Percentiles rank a stretch among this genome's conserved stretches.
Conservation (phyloP, 805 yeast genomes). For the Myxozyma udenii region DNA sequence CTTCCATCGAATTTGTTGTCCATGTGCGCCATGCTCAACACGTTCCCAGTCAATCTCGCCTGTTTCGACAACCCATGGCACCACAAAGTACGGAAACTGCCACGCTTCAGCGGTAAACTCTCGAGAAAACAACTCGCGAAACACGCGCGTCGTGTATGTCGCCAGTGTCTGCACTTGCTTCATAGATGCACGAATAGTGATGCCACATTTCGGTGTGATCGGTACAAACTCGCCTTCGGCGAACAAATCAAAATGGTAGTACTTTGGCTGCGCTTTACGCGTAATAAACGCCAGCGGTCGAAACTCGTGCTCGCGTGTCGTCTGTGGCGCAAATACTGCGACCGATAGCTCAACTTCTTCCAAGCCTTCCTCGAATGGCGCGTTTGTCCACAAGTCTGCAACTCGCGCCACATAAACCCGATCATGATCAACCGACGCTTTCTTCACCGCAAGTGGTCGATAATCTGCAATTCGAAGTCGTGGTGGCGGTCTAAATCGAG, state of each 20-base stretch:
- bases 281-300: slow-evolving; percentile 5
- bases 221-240: slow-evolving; percentile 8
- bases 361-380: neutral
- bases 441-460: slow-evolving; percentile 1
- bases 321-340: neutral
- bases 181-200: neutral
- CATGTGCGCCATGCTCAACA: neutral
- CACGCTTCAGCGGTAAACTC: slow-evolving; percentile 1
- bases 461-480: neutral
- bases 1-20: neutral
- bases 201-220: neutral
- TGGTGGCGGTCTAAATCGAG: slow-evolving; percentile 1
- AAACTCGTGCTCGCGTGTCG: neutral
- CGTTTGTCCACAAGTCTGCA: slow-evolving; percentile 7
- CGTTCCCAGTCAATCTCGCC: slow-evolving; percentile 3
- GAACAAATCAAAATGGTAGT: neutral
- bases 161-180: neutral
- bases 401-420: neutral
- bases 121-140: neutral
- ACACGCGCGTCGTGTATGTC: slow-evolving; percentile 6
- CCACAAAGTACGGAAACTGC: slow-evolving; percentile 7
- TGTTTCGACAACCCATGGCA: neutral
- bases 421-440: neutral
- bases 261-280: slow-evolving; percentile 3
- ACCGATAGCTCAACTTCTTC: neutral